Conservation (phyloP, 2,329 filamentous ascomycete species). For the Ilyonectria sp. region DNA sequence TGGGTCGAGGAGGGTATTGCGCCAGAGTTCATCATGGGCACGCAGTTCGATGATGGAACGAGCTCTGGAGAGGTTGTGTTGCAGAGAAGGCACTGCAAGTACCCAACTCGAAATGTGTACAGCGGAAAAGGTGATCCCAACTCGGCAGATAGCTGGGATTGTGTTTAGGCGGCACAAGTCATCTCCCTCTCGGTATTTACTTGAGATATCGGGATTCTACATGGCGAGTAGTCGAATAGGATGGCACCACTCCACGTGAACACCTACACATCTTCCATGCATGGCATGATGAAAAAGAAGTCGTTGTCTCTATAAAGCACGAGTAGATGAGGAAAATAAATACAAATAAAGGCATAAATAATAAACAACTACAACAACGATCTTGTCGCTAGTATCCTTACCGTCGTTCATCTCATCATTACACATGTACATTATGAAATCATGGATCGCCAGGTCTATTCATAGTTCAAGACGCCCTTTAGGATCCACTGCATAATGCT, state of each 20-base stretch:
- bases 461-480: constrained; percentile 66
- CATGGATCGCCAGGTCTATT: constrained; percentile 20
- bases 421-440: constrained; percentile 8
- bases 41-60: constrained; percentile 44
- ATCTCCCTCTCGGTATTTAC: neutral
- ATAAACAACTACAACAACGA: too few relatives aligned
- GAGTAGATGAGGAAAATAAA: neutral
- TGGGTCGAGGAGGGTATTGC: constrained; percentile 63
- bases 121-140: constrained; percentile 45
- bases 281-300: neutral
- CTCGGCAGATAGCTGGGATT: constrained; percentile 49
- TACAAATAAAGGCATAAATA: neutral
- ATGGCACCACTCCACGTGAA: too few relatives aligned
- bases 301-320: too few relatives aligned
- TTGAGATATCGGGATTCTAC: neutral
- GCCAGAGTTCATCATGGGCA: constrained; percentile 56
- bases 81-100: constrained; percentile 54
- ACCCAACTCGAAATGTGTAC: constrained; percentile 52
- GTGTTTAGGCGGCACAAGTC: constrained; percentile 13
- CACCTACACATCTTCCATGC: too few relatives aligned
- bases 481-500: constrained; percentile 71
- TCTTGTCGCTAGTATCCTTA: neutral
- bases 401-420: constrained; percentile 29
- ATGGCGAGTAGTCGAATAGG: neutral
- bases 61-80: constrained; percentile 39